A percentile compares a stretch with the other conserved stretches of the same genome.
Evolutionary conservation across 225 moss, liverwort and hornwort genomes (phyloP).

Genomic region (Antitrichia curtipendula): DNA sequence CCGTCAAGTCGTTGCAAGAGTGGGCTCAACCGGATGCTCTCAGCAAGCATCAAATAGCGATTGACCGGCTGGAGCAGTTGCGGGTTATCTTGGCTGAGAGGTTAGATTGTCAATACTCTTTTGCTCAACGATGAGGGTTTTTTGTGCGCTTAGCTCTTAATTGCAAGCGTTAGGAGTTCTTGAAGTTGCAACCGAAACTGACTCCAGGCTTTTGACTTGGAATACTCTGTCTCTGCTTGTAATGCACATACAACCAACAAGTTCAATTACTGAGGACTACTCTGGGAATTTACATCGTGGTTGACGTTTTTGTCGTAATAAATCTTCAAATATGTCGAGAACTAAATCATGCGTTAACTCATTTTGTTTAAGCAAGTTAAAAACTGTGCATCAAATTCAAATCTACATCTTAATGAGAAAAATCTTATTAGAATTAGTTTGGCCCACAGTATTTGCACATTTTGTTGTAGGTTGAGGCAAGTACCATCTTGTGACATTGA

Average conservation of each 20-base stretch:
- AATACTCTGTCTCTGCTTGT: neutral
- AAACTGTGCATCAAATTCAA: neutral
- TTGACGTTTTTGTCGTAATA: neutral
- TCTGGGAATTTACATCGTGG: neutral
- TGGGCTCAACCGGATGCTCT: conserved; percentile 68
- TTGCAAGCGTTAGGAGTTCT: neutral
- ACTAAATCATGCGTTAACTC: neutral
- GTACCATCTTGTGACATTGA: neutral
- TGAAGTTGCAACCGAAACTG: neutral
- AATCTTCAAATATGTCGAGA: neutral
- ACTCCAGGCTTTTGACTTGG: neutral
- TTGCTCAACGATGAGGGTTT: neutral
- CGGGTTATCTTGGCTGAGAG: conserved; percentile 68
- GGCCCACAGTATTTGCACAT: neutral
- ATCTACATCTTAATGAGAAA: no score
- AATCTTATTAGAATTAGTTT: neutral
- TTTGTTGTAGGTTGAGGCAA: neutral
- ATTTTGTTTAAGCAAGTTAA: neutral
- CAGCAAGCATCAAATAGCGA: conserved; percentile 69
- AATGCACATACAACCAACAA: neutral
- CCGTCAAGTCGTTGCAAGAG: conserved; percentile 60
- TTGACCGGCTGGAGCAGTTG: conserved; percentile 69
- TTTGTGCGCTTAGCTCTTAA: neutral
- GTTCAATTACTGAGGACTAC: neutral
- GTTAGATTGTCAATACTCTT: conserved; percentile 1